phyloP scores from a whole-genome alignment of 2,329 filamentous ascomycete genomes.

The Incumbomyces lentus region DNA sequence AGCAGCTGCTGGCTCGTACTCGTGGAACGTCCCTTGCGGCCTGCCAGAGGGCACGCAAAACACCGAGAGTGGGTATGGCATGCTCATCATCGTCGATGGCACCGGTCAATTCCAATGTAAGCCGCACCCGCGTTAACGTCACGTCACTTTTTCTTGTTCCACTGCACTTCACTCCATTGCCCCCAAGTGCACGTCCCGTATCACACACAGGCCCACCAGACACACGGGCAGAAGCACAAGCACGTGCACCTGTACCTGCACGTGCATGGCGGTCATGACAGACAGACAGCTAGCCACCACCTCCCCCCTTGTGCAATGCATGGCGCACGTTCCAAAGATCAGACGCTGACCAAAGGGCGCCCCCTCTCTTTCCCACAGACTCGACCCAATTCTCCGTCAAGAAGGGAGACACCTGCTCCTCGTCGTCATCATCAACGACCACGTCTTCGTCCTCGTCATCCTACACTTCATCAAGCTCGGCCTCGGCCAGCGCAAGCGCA shows the following conservation, averaged over 20 bases:
- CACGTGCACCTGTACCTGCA: too few relatives aligned
- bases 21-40: conserved; percentile 19
- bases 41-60: conserved; percentile 13
- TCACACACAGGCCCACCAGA: too few relatives aligned
- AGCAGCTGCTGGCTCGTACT: conserved; percentile 14
- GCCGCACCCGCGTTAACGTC: neutral
- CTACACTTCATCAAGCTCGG: too few relatives aligned
- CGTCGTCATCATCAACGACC: conserved; percentile 4
- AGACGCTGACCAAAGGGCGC: neutral
- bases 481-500: conserved; percentile 5
- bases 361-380: conserved; percentile 8
- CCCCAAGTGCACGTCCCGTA: too few relatives aligned
- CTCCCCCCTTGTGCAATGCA: too few relatives aligned
- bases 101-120: conserved; percentile 21
- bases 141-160: neutral
- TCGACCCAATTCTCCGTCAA: conserved; percentile 21
- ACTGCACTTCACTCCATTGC: neutral
- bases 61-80: conserved; percentile 19
- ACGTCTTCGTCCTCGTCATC: conserved; percentile 9
- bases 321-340: neutral
- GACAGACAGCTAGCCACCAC: too few relatives aligned
- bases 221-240: too few relatives aligned
- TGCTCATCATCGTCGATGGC: conserved; percentile 22
- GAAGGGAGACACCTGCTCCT: conserved; percentile 9
- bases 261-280: too few relatives aligned